Conservation (phyloP, 176 grass and related monocot genomes). For the Rhynchospora breviuscula region DNA sequence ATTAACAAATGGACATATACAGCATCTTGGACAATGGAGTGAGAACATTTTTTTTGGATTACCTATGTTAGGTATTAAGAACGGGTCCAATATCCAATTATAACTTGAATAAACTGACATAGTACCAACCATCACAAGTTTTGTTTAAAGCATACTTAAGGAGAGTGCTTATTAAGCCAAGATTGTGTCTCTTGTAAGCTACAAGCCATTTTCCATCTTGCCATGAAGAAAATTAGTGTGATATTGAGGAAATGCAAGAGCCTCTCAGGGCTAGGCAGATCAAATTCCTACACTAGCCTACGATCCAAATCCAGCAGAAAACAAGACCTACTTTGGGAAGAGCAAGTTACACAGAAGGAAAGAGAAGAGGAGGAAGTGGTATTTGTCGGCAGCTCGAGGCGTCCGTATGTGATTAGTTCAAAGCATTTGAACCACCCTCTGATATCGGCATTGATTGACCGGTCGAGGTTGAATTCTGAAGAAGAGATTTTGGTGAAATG, state of each 20-base stretch:
- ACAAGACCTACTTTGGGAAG: background rate
- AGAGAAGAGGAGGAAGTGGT: conserved; percentile 26
- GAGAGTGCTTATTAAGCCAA: conserved; percentile 19
- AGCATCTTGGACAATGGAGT: background rate
- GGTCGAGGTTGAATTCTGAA: background rate
- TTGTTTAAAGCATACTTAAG: background rate
- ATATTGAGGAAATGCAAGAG: conserved; percentile 76
- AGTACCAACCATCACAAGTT: conserved; percentile 21
- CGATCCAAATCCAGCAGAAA: conserved; percentile 63
- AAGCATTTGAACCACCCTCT: conserved; percentile 75
- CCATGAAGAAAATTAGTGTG: conserved; percentile 43
- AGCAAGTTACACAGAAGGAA: background rate
- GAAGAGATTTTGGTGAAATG: conserved; percentile 48
- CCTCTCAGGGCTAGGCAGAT: conserved; percentile 40
- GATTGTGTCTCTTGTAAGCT: conserved; percentile 22
- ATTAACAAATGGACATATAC: background rate
- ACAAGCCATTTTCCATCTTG: background rate
- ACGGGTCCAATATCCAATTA: conserved; percentile 12
- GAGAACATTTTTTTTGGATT: background rate
- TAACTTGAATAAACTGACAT: conserved; percentile 24
- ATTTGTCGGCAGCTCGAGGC: conserved; percentile 66
- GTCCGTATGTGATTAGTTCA: conserved; percentile 61
- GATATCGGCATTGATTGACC: conserved; percentile 53
- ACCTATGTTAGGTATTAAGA: conserved; percentile 2
- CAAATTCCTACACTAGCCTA: conserved; percentile 54